Base-by-base conservation (phyloP, 768 basidiomycete species). In the Agaricus blazei region DNA sequence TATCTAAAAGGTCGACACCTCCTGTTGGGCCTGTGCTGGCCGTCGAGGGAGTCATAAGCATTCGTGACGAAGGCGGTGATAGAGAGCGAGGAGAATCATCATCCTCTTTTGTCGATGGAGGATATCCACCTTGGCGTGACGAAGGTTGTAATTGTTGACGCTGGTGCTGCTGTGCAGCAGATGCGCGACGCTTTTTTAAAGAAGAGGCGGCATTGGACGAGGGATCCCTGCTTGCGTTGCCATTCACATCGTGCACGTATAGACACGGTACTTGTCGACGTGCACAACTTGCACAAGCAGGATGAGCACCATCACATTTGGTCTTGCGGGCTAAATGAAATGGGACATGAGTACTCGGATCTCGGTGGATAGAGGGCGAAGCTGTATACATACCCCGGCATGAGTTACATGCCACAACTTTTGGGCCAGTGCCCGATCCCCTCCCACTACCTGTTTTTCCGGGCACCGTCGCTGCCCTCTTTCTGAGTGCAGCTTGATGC, bases 381-480 rank as follows among this genome's bases (percentile, higher is more conserved):
- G 3, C 12, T 28, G 28, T 28, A 48, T 34, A 73, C 83, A 54
- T 64, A 91, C 90, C 88, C 75, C 90, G 81, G 70, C 90, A 93
- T 66, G 90, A 90, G 69, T 92, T 90, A 70, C 90, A 93, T 14
- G 90, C 90, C 24, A 93, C 89, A 11, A 91, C 87, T 65, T 92
- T 92, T 45, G 89, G 88, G 9, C 90, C 90, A 49, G 87, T 87
- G 36, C 82, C 81, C 48, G 75, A 70, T 63, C 79, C 76, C 59
- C 84, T 81, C 52, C 72, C 75, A 56, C 70, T 79, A 42, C 36
- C 37, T 9, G 31, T 55, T 64, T 84, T 85, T 40, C 80, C 84
- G 45, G 83, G 83, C 11, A 87, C 78, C 7, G 87, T 86, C 7
- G 85, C 80, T 12, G 86, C 80, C 48, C 88, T 82, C 65, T 83